Evolutionary conservation across 176 grass and related monocot species (phyloP).

Genomic region (Oryza punctata): DNA sequence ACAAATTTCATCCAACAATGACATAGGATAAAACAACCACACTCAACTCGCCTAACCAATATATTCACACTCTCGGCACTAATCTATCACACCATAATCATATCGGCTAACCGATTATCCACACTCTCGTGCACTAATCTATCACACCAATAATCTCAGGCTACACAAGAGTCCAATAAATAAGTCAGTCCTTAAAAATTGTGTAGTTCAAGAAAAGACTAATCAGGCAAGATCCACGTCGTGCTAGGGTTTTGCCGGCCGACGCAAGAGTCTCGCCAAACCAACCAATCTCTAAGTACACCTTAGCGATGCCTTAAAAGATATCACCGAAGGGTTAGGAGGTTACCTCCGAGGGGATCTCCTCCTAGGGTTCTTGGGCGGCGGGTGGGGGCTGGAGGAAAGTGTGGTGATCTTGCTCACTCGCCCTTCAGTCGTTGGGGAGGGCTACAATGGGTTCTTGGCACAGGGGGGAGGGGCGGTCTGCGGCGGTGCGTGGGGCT

Average conservation of each 20-base stretch:
- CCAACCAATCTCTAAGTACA: neutral
- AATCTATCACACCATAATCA: neutral
- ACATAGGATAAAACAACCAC: neutral
- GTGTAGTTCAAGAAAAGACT: neutral
- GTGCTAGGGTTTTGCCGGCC: neutral
- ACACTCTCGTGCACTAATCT: no score
- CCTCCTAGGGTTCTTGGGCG: constrained; percentile 6
- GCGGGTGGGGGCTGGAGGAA: neutral
- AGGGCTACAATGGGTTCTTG: no score
- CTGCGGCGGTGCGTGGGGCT: no score
- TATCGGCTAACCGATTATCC: no score
- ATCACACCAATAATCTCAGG: neutral
- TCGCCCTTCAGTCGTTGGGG: neutral
- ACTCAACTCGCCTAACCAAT: neutral
- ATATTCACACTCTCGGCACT: neutral
- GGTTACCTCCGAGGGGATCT: neutral
- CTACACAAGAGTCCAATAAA: neutral
- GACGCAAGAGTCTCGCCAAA: neutral
- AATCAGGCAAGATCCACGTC: neutral
- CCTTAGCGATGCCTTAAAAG: no score
- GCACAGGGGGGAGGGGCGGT: no score
- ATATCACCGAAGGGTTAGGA: neutral
- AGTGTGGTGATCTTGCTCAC: neutral
- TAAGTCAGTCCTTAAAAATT: neutral
- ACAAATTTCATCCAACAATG: neutral